phyloP scores from a whole-genome alignment of 441 rosid genomes.

The Bruguiera hainesii region DNA sequence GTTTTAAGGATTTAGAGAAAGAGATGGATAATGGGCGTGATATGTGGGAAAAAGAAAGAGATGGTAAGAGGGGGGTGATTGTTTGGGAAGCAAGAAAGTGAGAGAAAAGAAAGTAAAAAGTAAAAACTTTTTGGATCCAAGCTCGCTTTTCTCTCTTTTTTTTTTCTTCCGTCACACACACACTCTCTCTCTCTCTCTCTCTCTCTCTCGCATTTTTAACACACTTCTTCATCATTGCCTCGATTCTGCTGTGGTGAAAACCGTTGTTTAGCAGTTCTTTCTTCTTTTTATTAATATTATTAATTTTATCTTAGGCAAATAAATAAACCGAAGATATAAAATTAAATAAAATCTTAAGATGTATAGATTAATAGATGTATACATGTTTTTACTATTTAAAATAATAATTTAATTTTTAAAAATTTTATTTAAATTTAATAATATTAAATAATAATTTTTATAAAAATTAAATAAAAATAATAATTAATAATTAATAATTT shows the following conservation, averaged over 20 bases:
- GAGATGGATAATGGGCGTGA: slow-evolving; percentile 10
- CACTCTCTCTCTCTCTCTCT: not conserved
- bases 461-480: no score
- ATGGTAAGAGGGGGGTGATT: not conserved
- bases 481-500: no score
- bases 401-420: no score
- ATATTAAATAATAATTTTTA: no score
- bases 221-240: slow-evolving; percentile 32
- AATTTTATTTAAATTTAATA: no score
- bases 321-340: no score
- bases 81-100: slow-evolving; percentile 47
- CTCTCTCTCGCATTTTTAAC: not conserved
- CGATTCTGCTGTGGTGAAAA: slow-evolving; percentile 15
- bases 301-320: no score
- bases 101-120: slow-evolving; percentile 20
- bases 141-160: slow-evolving; percentile 12
- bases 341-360: no score
- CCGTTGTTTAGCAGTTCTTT: no score
- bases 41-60: slow-evolving; percentile 18
- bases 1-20: slow-evolving; percentile 32
- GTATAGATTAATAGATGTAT: no score
- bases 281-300: no score
- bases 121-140: slow-evolving; percentile 44
- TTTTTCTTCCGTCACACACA: not conserved
- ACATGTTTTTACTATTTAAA: no score